Conservation (phyloP, 2,329 filamentous ascomycete species). For the Fusarium camptoceras region DNA sequence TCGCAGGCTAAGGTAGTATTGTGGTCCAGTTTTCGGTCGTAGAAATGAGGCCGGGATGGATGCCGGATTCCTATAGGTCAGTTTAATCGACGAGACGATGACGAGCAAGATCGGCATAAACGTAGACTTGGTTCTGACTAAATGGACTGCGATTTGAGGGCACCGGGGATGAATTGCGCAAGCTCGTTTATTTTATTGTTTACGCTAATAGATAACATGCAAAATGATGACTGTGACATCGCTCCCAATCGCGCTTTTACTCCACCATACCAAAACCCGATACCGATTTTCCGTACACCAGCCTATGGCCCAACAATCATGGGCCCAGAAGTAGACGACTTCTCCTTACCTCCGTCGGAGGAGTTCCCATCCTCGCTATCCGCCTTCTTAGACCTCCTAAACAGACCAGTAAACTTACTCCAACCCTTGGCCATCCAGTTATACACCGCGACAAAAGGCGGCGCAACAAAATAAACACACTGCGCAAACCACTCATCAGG, state of each 20-base stretch:
- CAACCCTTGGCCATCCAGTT: neutral
- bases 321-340: neutral
- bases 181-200: too few relatives aligned
- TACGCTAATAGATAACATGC: too few relatives aligned
- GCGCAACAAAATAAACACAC: constrained; percentile 6
- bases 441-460: constrained; percentile 14
- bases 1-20: constrained; percentile 20
- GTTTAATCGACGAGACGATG: neutral
- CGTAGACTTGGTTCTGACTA: too few relatives aligned
- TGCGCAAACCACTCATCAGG: constrained; percentile 27
- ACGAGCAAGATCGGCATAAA: too few relatives aligned
- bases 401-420: neutral
- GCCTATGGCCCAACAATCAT: constrained; percentile 9
- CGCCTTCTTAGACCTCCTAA: constrained; percentile 3
- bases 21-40: neutral
- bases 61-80: neutral
- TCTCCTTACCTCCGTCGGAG: neutral
- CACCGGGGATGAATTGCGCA: neutral
- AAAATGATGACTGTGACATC: neutral
- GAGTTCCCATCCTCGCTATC: neutral
- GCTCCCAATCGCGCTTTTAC: neutral
- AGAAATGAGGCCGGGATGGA: constrained; percentile 6
- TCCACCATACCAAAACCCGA: neutral
- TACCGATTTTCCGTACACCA: too few relatives aligned
- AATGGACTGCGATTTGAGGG: too few relatives aligned